Evolutionary conservation across 176 grass and related monocot genomes (phyloP), one percentile per base, ranked within the genome.

Genomic region (Poa annua): DNA sequence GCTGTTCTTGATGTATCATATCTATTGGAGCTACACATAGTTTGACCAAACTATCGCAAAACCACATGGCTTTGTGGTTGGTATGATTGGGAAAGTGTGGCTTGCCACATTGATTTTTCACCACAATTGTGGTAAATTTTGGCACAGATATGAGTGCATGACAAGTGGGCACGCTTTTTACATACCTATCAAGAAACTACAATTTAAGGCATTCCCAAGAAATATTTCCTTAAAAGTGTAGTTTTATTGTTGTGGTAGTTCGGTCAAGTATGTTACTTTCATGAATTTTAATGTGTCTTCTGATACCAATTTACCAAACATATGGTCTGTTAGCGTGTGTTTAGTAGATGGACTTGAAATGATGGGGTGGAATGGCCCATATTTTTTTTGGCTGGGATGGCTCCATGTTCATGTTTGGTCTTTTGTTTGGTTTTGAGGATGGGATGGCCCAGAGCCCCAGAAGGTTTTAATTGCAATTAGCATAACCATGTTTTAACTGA

Each of bases 1-100:
- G 20, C 15, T 54, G 19, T 21, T 49, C 52, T 83, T 72, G 57
- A n/a, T 71, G 21, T 36, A 82, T 59, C 39, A 70, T 26, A 71
- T 38, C 41, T 77, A 61, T 38, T 78, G 75, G 25, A 53, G 47
- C 48, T 75, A 49, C 14, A 2, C 24, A 50, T 73, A 29, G 45
- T 73, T 50, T 50, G 45, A 50, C 24, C 24, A 73, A 73, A 73
- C 44, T 50, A 73, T 73, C 22, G 15, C 39, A 16, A 73, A 73
- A 72, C 22, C n/a, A 29, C 6, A 7, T 17, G 45, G 44, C 13
- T 74, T 4, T 51, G 10, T 74, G 24, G 47, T 74, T 51, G 14
- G 5, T 54, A 36, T 6, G 29, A 10, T 75, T 75, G 7, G 33
- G 7, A 74, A 74, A 74, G 71, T 33, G 48, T 20, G 11, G 39